These are phyloP conservation scores for Linaria vulgaris DNA, from an alignment of 257 asterid species.

Conservation along the genomic window DNA sequence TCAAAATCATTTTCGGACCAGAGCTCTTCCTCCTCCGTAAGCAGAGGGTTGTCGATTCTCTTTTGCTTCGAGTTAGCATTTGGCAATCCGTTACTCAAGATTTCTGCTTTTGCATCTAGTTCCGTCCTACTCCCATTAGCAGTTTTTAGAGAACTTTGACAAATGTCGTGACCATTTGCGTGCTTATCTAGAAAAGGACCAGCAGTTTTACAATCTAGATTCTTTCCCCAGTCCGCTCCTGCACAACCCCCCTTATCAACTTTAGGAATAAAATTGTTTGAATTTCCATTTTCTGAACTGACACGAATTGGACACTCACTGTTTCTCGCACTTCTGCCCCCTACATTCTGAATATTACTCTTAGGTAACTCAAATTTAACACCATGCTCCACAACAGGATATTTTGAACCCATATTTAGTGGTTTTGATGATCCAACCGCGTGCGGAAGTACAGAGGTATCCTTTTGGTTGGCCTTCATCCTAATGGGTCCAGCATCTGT, in stretches of 20 bases:
- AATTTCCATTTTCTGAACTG: slow-evolving; percentile 28
- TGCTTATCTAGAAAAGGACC: slow-evolving; percentile 26
- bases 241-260: slow-evolving; percentile 25
- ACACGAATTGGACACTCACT: slow-evolving; percentile 24
- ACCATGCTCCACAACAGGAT: slow-evolving; percentile 32
- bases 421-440: slow-evolving; percentile 29
- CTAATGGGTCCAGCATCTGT: neutral
- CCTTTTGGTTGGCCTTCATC: slow-evolving; percentile 31
- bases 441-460: slow-evolving; percentile 29
- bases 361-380: slow-evolving; percentile 43
- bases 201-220: slow-evolving; percentile 24
- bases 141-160: slow-evolving; percentile 31
- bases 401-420: slow-evolving; percentile 21
- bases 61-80: slow-evolving; percentile 31
- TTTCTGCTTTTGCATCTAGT: slow-evolving; percentile 20
- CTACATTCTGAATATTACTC: slow-evolving; percentile 31
- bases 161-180: slow-evolving; percentile 24
- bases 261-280: slow-evolving; percentile 26
- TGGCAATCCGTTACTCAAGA: slow-evolving; percentile 31
- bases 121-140: slow-evolving; percentile 29
- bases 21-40: slow-evolving; percentile 46
- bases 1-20: slow-evolving; percentile 53
- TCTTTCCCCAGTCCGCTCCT: slow-evolving; percentile 35
- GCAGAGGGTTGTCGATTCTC: slow-evolving; percentile 26
- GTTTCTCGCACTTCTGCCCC: slow-evolving; percentile 29